Percentiles rank a stretch among this genome's conserved stretches.
These are phyloP conservation scores for Chaetomium sp. DNA, from an alignment of 2,329 filamentous ascomycete genomes.

Conservation along the genomic window DNA sequence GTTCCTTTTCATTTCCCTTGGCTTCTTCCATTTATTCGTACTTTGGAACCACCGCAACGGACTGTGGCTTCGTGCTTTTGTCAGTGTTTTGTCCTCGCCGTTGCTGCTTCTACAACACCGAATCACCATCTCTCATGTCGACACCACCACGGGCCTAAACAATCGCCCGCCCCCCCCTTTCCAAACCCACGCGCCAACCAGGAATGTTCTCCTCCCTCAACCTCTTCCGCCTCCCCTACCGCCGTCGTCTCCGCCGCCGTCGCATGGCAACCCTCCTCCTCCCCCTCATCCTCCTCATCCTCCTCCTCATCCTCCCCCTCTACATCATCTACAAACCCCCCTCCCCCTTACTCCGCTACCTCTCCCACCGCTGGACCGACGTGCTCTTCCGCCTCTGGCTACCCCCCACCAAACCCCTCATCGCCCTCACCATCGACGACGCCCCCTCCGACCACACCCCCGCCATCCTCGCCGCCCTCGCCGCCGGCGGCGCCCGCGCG, in stretches of 20 bases:
- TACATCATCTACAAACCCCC: slow-evolving; percentile 82
- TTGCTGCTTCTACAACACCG: too few relatives aligned
- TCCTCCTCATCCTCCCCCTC: slow-evolving; percentile 37
- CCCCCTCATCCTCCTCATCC: slow-evolving; percentile 27
- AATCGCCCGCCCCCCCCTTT: background rate
- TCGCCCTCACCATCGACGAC: slow-evolving; percentile 85
- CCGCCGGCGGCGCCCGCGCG: slow-evolving; percentile 59
- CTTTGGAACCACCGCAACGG: background rate
- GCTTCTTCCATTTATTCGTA: too few relatives aligned
- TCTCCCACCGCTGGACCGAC: slow-evolving; percentile 66
- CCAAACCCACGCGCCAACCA: background rate
- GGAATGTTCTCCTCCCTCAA: slow-evolving; percentile 24
- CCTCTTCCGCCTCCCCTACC: slow-evolving; percentile 50
- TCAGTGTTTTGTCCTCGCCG: too few relatives aligned
- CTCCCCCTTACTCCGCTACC: slow-evolving; percentile 59
- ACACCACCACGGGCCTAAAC: background rate
- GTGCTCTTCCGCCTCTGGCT: slow-evolving; percentile 64
- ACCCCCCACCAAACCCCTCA: slow-evolving; percentile 48
- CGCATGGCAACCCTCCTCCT: slow-evolving; percentile 50
- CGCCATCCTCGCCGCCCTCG: slow-evolving; percentile 64
- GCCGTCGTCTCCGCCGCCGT: slow-evolving; percentile 51
- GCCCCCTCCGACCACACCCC: slow-evolving; percentile 66
- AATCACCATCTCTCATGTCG: background rate
- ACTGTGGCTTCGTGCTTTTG: too few relatives aligned
- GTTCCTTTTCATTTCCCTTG: too few relatives aligned